A percentile compares a stretch with the other conserved stretches of the same genome.
phyloP scores from a whole-genome alignment of 2,329 filamentous ascomycete species.

The Penicillium sp. region DNA sequence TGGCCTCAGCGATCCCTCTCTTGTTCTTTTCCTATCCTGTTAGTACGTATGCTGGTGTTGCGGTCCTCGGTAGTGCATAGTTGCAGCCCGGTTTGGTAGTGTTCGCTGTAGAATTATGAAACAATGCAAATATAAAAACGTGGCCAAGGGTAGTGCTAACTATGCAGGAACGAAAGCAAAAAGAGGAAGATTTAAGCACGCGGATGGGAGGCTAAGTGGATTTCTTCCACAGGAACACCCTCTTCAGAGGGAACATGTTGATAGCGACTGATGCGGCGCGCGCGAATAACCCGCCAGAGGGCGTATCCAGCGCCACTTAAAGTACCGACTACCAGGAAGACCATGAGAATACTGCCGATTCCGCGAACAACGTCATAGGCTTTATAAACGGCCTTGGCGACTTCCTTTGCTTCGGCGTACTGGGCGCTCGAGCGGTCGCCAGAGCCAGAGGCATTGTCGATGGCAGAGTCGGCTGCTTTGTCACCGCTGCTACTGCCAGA shows the following conservation, averaged over 20 bases:
- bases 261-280: slow-evolving; percentile 29
- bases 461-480: slow-evolving; percentile 7
- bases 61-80: neutral
- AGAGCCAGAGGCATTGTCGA: slow-evolving; percentile 5
- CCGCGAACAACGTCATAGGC: slow-evolving; percentile 34
- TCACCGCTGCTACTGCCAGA: neutral
- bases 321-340: slow-evolving; percentile 27
- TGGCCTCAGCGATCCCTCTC: slow-evolving; percentile 6
- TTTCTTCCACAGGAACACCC: slow-evolving; percentile 24
- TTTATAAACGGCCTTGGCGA: slow-evolving; percentile 29
- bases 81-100: neutral
- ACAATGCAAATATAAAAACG: slow-evolving; percentile 12
- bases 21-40: neutral
- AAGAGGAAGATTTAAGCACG: neutral
- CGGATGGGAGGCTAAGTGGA: slow-evolving; percentile 13
- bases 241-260: slow-evolving; percentile 33
- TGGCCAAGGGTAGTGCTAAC: slow-evolving; percentile 12
- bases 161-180: slow-evolving; percentile 7
- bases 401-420: slow-evolving; percentile 28
- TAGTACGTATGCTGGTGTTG: neutral
- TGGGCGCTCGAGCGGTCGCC: neutral
- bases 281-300: slow-evolving; percentile 21
- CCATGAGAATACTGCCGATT: slow-evolving; percentile 31
- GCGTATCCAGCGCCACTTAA: slow-evolving; percentile 25
- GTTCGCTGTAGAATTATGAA: neutral